Base-by-base conservation (phyloP, 2,329 filamentous ascomycete genomes). In the Elsinoe batatas region DNA sequence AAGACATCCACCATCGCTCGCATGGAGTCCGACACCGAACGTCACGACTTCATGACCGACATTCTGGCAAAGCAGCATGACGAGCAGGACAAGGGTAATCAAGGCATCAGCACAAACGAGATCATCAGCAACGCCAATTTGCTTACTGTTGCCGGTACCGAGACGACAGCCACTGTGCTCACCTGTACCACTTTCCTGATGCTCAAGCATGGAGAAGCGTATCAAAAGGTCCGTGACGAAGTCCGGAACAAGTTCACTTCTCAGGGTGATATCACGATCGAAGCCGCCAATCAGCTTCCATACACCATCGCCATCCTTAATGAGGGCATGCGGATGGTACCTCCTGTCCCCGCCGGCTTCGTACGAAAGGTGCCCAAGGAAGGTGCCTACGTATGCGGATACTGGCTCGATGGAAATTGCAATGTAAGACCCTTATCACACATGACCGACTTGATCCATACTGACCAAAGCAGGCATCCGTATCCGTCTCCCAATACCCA, bases 101-200 rank as follows among this genome's bases (percentile, higher is more conserved):
- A 66, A 30, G 65, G 5, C 53, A 69, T 13, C 62, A 66, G 59
- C 59, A 57, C 56, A 13, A 61, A 50, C 0, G 66, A 70, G 53
- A 65, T 73, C 15, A 61, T 67, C 53, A 61, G 64, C 1, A 72
- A 69, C 3, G 68, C 67, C 13, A 60, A 63, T 51, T 50, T 68
- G 0, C 46, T 69, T 32, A 63, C 79, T 30, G 64, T 74, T 12
- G 76, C 75, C 5, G 76, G 77, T 3, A 74, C 73, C 2, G 77
- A 79, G 61, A 80, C 77, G 4, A 78, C 76, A 0, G 74, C 76
- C 0, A 77, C 75, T 0, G 64, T 74, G 2, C 65, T 79, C 13
- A 68, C 58, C 62, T 74, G 60, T 61, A 67, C 58, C 12, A 65
- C 66, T 8, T 78, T 69, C 57, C 63, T 73, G 3, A 64, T 79